phyloP scores from a whole-genome alignment of 352 stramenopile genomes.

The Phytophthora citrophthora region DNA sequence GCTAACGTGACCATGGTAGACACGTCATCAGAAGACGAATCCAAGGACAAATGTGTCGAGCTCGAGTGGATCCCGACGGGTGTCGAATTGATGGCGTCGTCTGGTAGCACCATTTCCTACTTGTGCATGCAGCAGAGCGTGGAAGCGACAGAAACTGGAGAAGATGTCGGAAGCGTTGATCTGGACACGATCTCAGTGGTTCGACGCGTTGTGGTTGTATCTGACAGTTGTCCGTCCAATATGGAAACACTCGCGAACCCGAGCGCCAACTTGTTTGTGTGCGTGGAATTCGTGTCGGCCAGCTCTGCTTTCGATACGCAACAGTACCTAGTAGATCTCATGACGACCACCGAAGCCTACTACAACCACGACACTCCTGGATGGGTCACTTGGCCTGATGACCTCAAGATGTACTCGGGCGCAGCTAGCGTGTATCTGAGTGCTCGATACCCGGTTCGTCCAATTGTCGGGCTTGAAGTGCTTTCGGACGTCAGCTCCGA shows the following conservation, averaged over 20 bases:
- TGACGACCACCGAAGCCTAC: constrained; percentile 45
- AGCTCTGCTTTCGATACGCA: constrained; percentile 22
- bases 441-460: constrained; percentile 37
- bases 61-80: constrained; percentile 39
- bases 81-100: constrained; percentile 36
- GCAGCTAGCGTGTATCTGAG: constrained; percentile 43
- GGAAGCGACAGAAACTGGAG: constrained; percentile 8
- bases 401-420: constrained; percentile 26
- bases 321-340: constrained; percentile 55
- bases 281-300: constrained; percentile 26
- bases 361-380: constrained; percentile 54
- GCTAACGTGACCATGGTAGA: constrained; percentile 29
- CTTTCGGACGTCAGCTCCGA: constrained; percentile 27
- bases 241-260: constrained; percentile 36
- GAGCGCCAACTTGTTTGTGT: constrained; percentile 35
- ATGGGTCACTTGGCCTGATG: constrained; percentile 47
- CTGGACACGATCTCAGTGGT: constrained; percentile 27
- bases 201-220: constrained; percentile 30
- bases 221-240: constrained; percentile 25
- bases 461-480: constrained; percentile 43
- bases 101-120: constrained; percentile 31
- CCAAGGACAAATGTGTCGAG: constrained; percentile 34
- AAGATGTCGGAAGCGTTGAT: constrained; percentile 25
- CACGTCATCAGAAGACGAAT: constrained; percentile 18
- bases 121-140: constrained; percentile 39